phyloP scores from a whole-genome alignment of 768 basidiomycete genomes.

The Glaciozyma antarctica region DNA sequence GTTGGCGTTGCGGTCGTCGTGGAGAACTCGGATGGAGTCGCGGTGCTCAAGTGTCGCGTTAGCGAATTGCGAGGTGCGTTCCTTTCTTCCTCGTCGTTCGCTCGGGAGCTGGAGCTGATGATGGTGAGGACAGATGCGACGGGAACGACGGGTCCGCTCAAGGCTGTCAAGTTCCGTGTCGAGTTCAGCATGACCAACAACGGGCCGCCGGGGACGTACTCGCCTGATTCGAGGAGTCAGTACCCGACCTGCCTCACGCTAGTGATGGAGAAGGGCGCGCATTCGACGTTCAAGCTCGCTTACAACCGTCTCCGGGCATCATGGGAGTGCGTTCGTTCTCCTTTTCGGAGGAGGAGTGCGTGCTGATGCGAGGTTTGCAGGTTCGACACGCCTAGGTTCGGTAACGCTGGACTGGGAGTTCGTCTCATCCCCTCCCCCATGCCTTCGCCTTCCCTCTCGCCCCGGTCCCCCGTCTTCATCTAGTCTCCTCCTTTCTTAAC shows the following conservation, averaged over 20 bases:
- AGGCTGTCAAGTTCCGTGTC: constrained; percentile 71
- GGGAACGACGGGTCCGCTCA: constrained; percentile 42
- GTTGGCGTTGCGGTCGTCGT: constrained; percentile 62
- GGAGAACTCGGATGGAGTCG: constrained; percentile 54
- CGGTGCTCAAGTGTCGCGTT: constrained; percentile 65
- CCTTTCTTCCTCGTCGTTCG: neutral
- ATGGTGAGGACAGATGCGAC: constrained; percentile 39
- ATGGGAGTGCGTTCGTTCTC: constrained; percentile 49
- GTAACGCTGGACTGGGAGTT: neutral
- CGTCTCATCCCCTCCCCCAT: constrained; percentile 28
- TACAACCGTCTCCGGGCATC: constrained; percentile 56
- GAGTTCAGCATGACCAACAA: constrained; percentile 49
- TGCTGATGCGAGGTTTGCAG: neutral
- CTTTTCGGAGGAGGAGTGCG: neutral
- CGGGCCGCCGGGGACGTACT: neutral
- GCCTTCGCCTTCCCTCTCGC: constrained; percentile 12
- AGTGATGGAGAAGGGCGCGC: constrained; percentile 76
- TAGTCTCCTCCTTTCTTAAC: neutral
- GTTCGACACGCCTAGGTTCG: neutral
- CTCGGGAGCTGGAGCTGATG: neutral
- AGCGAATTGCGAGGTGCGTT: constrained; percentile 51
- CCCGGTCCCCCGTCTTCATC: constrained; percentile 20
- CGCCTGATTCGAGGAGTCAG: constrained; percentile 35
- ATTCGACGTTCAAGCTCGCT: constrained; percentile 67
- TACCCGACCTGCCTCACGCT: constrained; percentile 56